A percentile compares a stretch with the other conserved stretches of the same genome.
These are phyloP conservation scores for Podaxis sp. DNA, from an alignment of 768 basidiomycete species.

Conservation along the genomic window DNA sequence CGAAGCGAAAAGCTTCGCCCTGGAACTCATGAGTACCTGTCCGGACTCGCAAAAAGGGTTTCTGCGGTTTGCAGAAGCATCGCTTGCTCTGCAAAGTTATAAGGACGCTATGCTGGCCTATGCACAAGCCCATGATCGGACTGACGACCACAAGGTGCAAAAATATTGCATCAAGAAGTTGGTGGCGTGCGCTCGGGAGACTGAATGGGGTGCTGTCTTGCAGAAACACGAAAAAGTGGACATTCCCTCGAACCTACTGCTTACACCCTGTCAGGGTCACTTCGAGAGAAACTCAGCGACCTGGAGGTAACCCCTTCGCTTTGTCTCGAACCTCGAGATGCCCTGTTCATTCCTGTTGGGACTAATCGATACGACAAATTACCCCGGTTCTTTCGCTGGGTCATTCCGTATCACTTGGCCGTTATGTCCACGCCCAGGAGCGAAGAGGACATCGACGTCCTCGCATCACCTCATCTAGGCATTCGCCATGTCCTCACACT, in stretches of 20 bases:
- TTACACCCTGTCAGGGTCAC: slow-evolving; percentile 37
- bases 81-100: slow-evolving; percentile 28
- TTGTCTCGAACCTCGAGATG: slow-evolving; percentile 39
- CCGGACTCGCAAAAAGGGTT: slow-evolving; percentile 45
- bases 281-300: slow-evolving; percentile 35
- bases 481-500: slow-evolving; percentile 60
- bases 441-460: slow-evolving; percentile 47
- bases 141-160: slow-evolving; percentile 34
- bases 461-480: slow-evolving; percentile 46
- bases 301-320: slow-evolving; percentile 35
- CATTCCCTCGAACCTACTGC: slow-evolving; percentile 35
- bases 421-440: slow-evolving; percentile 59
- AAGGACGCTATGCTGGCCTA: slow-evolving; percentile 60
- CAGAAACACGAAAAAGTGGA: slow-evolving; percentile 40
- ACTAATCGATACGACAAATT: slow-evolving; percentile 35
- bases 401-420: slow-evolving; percentile 57
- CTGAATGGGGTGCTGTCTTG: slow-evolving; percentile 54
- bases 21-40: slow-evolving; percentile 29
- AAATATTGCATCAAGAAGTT: slow-evolving; percentile 48
- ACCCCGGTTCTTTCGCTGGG: slow-evolving; percentile 64
- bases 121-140: slow-evolving; percentile 44
- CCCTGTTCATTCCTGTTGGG: slow-evolving; percentile 36
- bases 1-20: slow-evolving; percentile 33
- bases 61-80: slow-evolving; percentile 49
- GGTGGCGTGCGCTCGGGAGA: slow-evolving; percentile 40